These are phyloP conservation scores for Sutorius australiensis DNA, from an alignment of 768 basidiomycete genomes.

Conservation along the genomic window DNA sequence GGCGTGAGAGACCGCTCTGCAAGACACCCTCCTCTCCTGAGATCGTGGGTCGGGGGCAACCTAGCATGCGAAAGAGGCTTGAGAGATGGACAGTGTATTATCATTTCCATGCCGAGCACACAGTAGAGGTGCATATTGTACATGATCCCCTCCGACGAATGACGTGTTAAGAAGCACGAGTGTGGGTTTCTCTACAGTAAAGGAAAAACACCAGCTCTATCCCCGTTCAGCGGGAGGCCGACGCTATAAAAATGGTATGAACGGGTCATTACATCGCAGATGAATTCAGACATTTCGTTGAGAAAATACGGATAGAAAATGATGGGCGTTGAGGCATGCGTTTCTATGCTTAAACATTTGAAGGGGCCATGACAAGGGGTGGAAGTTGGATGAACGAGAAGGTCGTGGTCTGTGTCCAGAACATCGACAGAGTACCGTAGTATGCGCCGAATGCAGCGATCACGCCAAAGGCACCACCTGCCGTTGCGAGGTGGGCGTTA, in stretches of 20 bases:
- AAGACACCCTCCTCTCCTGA: neutral
- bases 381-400: constrained; percentile 26
- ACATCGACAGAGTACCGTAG: constrained; percentile 25
- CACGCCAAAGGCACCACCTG: constrained; percentile 26
- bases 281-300: neutral
- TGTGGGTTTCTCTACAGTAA: neutral
- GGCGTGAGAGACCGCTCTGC: no score
- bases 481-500: constrained; percentile 23
- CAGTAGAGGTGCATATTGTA: neutral
- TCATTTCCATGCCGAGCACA: neutral
- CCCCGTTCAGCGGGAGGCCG: neutral
- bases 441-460: constrained; percentile 28
- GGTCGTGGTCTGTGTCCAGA: constrained; percentile 31
- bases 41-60: neutral
- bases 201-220: neutral
- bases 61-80: neutral
- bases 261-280: neutral
- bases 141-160: neutral
- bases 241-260: neutral
- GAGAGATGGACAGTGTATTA: neutral
- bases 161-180: neutral
- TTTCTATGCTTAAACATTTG: constrained; percentile 5
- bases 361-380: constrained; percentile 17
- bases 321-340: neutral
- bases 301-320: neutral